These are phyloP conservation scores for Cercospora sojina DNA, from an alignment of 2,329 filamentous ascomycete genomes.

Conservation along the genomic window DNA sequence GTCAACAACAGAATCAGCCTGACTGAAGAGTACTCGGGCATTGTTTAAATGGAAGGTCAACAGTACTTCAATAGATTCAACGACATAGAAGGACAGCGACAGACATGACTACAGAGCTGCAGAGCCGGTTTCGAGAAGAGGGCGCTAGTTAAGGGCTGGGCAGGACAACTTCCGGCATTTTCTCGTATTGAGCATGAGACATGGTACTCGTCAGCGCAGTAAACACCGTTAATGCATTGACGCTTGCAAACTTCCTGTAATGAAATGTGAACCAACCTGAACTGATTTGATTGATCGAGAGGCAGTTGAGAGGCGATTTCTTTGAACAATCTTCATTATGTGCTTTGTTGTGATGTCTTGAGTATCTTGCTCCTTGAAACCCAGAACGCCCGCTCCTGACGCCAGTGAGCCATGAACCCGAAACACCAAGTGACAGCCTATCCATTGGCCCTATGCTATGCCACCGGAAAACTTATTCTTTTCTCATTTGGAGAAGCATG, in stretches of 20 bases:
- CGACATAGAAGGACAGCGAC: neutral
- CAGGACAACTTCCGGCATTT: neutral
- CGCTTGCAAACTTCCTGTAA: neutral
- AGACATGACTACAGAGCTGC: neutral
- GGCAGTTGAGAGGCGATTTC: neutral
- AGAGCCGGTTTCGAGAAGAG: neutral
- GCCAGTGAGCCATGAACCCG: neutral
- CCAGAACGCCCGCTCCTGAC: neutral
- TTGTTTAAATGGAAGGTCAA: neutral
- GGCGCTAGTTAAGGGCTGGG: neutral
- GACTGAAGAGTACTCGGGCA: slow-evolving; percentile 3
- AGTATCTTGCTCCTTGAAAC: neutral
- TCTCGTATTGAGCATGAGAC: neutral
- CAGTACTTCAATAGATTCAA: neutral
- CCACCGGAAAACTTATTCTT: neutral
- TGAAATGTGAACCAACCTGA: too few species aligned
- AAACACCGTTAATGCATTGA: neutral
- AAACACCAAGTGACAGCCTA: neutral
- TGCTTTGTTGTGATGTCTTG: neutral
- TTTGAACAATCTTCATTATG: neutral
- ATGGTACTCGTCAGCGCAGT: neutral
- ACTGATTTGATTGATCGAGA: neutral
- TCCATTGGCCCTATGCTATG: neutral
- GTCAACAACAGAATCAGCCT: slow-evolving; percentile 5
- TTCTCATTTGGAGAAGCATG: neutral